phyloP scores from a whole-genome alignment of 2,329 filamentous ascomycete genomes.

The Bimuria novae-zelandiae region DNA sequence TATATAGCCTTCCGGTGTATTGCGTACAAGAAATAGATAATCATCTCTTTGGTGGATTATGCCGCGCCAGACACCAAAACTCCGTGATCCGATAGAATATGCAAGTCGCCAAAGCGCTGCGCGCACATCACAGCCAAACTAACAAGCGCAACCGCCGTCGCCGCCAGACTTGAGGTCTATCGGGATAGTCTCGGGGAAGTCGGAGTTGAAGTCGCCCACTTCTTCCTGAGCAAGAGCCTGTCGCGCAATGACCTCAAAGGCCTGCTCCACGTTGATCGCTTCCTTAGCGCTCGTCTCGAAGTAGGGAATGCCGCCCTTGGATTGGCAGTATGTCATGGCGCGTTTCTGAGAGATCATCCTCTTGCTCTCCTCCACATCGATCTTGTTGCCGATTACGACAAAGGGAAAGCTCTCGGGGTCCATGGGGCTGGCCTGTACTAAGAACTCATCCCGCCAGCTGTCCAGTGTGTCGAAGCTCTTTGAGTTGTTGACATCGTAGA shows the following conservation, averaged over 20 bases:
- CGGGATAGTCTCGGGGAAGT: slow-evolving; percentile 97
- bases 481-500: slow-evolving; percentile 98
- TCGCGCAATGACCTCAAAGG: slow-evolving; percentile 86
- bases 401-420: slow-evolving; percentile 98
- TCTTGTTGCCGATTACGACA: slow-evolving; percentile 95
- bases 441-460: slow-evolving; percentile 97
- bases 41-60: slow-evolving; percentile 9
- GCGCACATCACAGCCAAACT: slow-evolving; percentile 9
- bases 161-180: slow-evolving; percentile 90
- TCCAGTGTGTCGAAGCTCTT: slow-evolving; percentile 99
- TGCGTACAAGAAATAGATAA: slow-evolving; percentile 4
- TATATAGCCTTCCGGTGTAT: slow-evolving; percentile 4
- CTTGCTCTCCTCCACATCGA: slow-evolving; percentile 97
- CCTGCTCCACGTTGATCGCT: slow-evolving; percentile 94
- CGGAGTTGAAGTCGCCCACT: slow-evolving; percentile 94
- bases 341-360: slow-evolving; percentile 95
- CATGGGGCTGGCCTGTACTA: slow-evolving; percentile 94
- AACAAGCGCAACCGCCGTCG: slow-evolving; percentile 92
- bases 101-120: slow-evolving; percentile 8
- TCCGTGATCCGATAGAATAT: slow-evolving; percentile 14
- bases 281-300: slow-evolving; percentile 99
- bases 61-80: slow-evolving; percentile 38
- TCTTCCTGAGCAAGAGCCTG: slow-evolving; percentile 97
- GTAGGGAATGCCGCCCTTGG: slow-evolving; percentile 95
- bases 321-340: slow-evolving; percentile 96